phyloP scores from a whole-genome alignment of 2,329 filamentous ascomycete species.

The Beauveria sp. region DNA sequence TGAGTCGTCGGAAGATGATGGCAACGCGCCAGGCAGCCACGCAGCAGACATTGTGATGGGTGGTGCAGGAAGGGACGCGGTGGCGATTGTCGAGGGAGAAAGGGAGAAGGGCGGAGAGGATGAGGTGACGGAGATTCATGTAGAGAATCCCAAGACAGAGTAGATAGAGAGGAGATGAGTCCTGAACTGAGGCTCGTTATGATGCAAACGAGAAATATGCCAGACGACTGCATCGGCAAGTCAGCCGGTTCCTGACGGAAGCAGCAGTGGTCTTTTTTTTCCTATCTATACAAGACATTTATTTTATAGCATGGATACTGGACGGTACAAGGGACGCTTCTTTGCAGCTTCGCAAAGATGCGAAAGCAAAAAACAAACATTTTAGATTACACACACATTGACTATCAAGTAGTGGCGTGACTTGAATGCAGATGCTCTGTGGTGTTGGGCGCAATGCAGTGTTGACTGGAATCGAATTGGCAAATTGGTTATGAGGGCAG shows the following conservation, averaged over 20 bases:
- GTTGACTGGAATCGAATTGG: not conserved
- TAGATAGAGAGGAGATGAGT: not conserved
- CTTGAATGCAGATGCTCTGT: not conserved
- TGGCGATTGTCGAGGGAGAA: constrained; percentile 27
- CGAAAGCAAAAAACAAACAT: not conserved
- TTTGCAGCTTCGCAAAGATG: not conserved
- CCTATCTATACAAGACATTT: constrained; percentile 2
- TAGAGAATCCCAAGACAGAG: constrained; percentile 31
- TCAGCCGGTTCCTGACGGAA: not conserved
- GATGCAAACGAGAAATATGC: not conserved
- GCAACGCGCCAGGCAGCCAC: constrained; percentile 16
- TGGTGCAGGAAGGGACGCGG: constrained; percentile 18
- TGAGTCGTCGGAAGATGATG: constrained; percentile 31
- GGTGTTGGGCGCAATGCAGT: not conserved
- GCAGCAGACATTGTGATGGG: constrained; percentile 17
- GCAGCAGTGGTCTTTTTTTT: not conserved
- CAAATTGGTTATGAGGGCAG: not conserved
- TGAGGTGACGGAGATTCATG: constrained; percentile 42
- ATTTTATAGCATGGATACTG: constrained; percentile 7
- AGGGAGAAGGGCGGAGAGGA: constrained; percentile 26
- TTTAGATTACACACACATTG: not conserved
- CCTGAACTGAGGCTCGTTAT: not conserved
- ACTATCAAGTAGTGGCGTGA: not conserved
- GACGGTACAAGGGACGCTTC: not conserved
- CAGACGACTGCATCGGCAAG: not conserved